Conservation (phyloP, 176 grass and related monocot genomes). For the Eremochloa ophiuroides region DNA sequence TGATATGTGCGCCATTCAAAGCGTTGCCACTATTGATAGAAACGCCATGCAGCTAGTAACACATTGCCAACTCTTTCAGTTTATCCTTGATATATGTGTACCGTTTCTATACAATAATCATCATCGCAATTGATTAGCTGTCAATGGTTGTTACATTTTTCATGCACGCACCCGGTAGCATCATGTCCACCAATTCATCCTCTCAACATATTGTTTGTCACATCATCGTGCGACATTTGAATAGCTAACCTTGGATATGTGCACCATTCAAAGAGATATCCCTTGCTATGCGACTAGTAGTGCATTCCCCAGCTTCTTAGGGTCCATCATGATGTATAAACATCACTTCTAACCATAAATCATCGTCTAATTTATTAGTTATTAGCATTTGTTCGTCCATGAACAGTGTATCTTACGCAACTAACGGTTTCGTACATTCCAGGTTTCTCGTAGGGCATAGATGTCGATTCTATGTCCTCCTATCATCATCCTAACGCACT, state of each 20-base stretch:
- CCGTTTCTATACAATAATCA: not conserved
- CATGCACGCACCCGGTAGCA: not conserved
- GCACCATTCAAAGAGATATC: no score
- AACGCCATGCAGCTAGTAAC: not conserved
- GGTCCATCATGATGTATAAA: not conserved
- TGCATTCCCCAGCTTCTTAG: not conserved
- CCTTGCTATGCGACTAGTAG: not conserved
- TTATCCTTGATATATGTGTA: not conserved
- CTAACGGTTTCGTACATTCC: not conserved
- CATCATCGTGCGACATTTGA: not conserved
- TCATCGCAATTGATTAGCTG: not conserved
- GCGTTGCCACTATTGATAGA: not conserved
- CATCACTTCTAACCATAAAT: not conserved
- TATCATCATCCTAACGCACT: not conserved
- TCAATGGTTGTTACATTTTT: no score
- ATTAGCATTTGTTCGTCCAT: no score
- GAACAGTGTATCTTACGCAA: not conserved
- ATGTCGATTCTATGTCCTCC: not conserved
- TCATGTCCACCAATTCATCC: not conserved
- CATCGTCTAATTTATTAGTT: no score
- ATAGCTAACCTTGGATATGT: not conserved
- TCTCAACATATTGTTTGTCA: no score
- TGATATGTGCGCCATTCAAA: not conserved
- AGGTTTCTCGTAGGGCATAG: not conserved
- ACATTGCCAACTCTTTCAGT: not conserved